Evolutionary conservation across 176 grass and related monocot species (phyloP).

Genomic region (Aegilops sharonensis): DNA sequence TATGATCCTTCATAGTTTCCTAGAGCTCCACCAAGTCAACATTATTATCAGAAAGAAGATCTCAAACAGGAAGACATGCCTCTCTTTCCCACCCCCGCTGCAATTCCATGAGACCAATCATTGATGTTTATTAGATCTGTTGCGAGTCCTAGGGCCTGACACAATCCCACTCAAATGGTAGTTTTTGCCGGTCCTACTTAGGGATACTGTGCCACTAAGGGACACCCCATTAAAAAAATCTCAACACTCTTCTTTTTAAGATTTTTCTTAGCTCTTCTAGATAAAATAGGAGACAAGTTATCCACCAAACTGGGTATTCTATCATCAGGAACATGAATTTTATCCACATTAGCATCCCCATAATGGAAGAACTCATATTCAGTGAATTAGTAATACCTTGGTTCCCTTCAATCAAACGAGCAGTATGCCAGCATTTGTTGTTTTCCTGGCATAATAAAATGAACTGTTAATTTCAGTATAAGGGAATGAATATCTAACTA

Average conservation of each 20-base stretch:
- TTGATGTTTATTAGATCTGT: background rate
- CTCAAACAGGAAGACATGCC: background rate
- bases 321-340: no score
- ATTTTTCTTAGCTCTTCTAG: no score
- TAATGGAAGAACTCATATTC: background rate
- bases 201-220: background rate
- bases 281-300: no score
- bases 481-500: no score
- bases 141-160: background rate
- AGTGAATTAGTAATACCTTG: conserved; percentile 14
- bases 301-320: no score
- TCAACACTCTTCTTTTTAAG: no score
- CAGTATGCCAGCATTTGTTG: no score
- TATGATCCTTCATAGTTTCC: background rate
- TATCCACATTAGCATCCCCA: no score
- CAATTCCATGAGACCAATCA: background rate
- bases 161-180: background rate
- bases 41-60: background rate
- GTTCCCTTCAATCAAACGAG: background rate
- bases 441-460: no score
- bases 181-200: background rate
- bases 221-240: no score
- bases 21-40: background rate
- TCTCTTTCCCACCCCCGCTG: background rate
- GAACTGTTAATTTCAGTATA: no score